phyloP scores from a whole-genome alignment of 768 basidiomycete species.

The Leccinum subtestaceum region DNA sequence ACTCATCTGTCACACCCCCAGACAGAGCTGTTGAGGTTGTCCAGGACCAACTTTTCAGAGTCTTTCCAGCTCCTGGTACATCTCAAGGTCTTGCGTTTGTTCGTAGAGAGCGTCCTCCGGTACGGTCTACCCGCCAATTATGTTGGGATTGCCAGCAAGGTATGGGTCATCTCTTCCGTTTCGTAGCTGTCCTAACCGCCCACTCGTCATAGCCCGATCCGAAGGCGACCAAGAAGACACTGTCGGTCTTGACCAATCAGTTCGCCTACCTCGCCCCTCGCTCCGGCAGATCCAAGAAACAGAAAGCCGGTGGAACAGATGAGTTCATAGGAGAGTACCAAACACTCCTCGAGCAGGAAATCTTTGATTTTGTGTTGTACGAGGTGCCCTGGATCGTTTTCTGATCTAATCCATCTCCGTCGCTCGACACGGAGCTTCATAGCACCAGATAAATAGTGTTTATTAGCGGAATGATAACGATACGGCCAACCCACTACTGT shows the following conservation, averaged over 20 bases:
- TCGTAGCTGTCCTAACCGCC: slow-evolving; percentile 1
- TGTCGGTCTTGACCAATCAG: slow-evolving; percentile 68
- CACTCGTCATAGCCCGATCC: slow-evolving; percentile 67
- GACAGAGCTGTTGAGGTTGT: slow-evolving; percentile 88
- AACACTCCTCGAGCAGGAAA: slow-evolving; percentile 90
- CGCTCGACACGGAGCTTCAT: not conserved
- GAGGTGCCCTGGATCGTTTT: slow-evolving; percentile 89
- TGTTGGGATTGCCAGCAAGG: slow-evolving; percentile 77
- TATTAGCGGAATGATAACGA: slow-evolving; percentile 62
- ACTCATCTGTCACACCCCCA: slow-evolving; percentile 31
- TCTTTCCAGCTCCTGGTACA: slow-evolving; percentile 93
- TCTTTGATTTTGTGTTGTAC: slow-evolving; percentile 91
- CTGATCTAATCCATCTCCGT: slow-evolving; percentile 29
- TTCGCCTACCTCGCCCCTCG: slow-evolving; percentile 80
- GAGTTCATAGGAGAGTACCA: slow-evolving; percentile 92
- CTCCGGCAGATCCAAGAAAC: slow-evolving; percentile 46
- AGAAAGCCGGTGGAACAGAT: slow-evolving; percentile 40
- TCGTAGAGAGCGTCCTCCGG: slow-evolving; percentile 91
- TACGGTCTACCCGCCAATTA: slow-evolving; percentile 96
- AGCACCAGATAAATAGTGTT: slow-evolving; percentile 36
- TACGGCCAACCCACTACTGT: slow-evolving; percentile 56
- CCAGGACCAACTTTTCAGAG: slow-evolving; percentile 96
- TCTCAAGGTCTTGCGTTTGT: slow-evolving; percentile 86
- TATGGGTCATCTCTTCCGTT: slow-evolving; percentile 27
- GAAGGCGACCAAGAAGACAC: slow-evolving; percentile 76